A percentile compares a stretch with the other conserved stretches of the same genome.
phyloP scores from a whole-genome alignment of 176 grass and related monocot species.

The Elymus sibiricus region DNA sequence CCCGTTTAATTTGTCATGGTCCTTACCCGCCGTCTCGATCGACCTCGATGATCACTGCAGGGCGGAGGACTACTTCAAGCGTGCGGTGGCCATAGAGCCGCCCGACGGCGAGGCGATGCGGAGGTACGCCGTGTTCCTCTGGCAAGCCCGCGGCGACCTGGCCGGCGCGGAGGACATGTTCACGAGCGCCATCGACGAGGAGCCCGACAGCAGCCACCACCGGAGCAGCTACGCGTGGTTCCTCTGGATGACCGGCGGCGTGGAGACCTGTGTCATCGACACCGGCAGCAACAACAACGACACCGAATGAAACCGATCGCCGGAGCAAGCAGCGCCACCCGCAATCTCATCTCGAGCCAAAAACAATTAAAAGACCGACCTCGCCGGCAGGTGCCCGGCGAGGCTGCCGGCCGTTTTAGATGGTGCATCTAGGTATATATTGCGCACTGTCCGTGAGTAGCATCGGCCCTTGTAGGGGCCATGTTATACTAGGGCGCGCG shows the following conservation, averaged over 20 bases:
- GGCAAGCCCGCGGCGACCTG: conserved; percentile 54
- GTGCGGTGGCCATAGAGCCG: conserved; percentile 54
- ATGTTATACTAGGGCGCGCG: conserved; percentile 18
- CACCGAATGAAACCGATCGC: conserved; percentile 6
- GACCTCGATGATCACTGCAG: conserved; percentile 19
- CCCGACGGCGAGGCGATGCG: conserved; percentile 74
- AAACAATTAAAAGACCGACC: conserved; percentile 16
- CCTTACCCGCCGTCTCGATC: not conserved
- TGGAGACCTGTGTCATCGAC: conserved; percentile 66
- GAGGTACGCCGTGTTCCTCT: conserved; percentile 82
- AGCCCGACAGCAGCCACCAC: conserved; percentile 59
- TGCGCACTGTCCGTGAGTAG: conserved; percentile 20
- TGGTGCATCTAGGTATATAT: conserved; percentile 9
- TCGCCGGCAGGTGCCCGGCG: conserved; percentile 36
- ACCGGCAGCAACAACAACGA: not conserved
- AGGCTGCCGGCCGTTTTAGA: conserved; percentile 41
- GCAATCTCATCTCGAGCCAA: not conserved
- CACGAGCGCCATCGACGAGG: conserved; percentile 47
- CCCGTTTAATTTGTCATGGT: not conserved
- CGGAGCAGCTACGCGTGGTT: conserved; percentile 67
- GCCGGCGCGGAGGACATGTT: conserved; percentile 81
- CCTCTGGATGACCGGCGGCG: conserved; percentile 71
- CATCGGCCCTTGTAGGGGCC: conserved; percentile 29
- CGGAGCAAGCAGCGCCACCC: not conserved
- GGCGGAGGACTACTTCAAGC: conserved; percentile 76